phyloP scores from a whole-genome alignment of 2,329 filamentous ascomycete species.

The Samsoniella hepiali region DNA sequence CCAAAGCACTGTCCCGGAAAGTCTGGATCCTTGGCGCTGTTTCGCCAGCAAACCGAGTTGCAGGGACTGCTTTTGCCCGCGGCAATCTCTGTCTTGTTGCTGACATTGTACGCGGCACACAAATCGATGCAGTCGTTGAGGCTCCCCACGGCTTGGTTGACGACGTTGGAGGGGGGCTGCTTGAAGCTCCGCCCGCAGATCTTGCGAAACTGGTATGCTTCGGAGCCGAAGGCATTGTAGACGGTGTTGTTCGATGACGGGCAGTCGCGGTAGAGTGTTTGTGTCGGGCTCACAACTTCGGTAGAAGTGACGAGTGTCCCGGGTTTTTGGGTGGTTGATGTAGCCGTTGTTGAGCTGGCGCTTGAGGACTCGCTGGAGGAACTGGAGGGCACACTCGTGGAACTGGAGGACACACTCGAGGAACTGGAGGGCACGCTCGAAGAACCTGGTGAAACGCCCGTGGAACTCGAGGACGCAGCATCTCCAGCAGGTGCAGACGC shows the following conservation, averaged over 20 bases:
- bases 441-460: too few species aligned
- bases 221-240: conserved; percentile 13
- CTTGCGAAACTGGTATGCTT: conserved; percentile 18
- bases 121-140: conserved; percentile 21
- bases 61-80: conserved; percentile 4
- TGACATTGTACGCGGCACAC: conserved; percentile 18
- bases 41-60: conserved; percentile 21
- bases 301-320: conserved; percentile 9
- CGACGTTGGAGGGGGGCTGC: conserved; percentile 1
- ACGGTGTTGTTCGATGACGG: conserved; percentile 19
- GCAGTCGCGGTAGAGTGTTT: conserved; percentile 20
- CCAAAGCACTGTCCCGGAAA: conserved; percentile 21
- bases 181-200: conserved; percentile 15
- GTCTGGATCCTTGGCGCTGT: conserved; percentile 11
- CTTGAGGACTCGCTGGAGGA: neutral
- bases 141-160: conserved; percentile 14
- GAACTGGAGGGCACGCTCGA: neutral
- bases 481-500: neutral
- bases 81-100: conserved; percentile 17
- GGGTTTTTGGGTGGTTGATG: neutral
- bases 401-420: neutral
- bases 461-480: too few species aligned
- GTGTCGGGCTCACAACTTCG: neutral
- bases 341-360: neutral
- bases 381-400: neutral